Conservation (phyloP, 2,329 filamentous ascomycete species). For the Aspergillus pseudoterreus region DNA sequence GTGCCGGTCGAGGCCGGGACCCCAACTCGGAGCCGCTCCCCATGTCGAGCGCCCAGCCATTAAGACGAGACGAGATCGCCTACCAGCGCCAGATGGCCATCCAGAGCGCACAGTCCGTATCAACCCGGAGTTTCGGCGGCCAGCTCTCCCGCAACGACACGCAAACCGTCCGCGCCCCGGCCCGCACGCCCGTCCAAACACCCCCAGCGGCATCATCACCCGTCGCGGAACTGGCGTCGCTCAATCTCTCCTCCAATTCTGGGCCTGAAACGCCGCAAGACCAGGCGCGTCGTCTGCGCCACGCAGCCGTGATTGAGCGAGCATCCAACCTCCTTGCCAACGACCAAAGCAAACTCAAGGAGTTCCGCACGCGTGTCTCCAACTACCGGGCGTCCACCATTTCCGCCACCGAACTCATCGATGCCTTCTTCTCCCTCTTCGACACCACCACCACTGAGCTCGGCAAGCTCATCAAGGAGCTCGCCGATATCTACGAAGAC, state of each 20-base stretch:
- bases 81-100: constrained; percentile 91
- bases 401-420: constrained; percentile 72
- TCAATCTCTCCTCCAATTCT: constrained; percentile 45
- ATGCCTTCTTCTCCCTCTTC: constrained; percentile 83
- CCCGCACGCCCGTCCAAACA: constrained; percentile 27
- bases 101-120: constrained; percentile 77
- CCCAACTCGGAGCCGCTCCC: constrained; percentile 80
- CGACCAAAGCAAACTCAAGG: constrained; percentile 67
- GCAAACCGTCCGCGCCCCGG: constrained; percentile 46
- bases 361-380: constrained; percentile 78
- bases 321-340: constrained; percentile 77
- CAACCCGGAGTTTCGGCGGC: constrained; percentile 78
- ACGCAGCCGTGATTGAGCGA: constrained; percentile 80
- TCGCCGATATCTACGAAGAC: constrained; percentile 90
- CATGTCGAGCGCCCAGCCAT: constrained; percentile 70
- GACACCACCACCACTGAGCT: constrained; percentile 76
- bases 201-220: constrained; percentile 26
- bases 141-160: constrained; percentile 62
- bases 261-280: constrained; percentile 65
- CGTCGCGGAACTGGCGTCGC: constrained; percentile 46
- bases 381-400: constrained; percentile 68
- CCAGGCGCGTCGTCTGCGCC: constrained; percentile 73
- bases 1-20: constrained; percentile 69
- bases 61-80: constrained; percentile 82
- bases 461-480: constrained; percentile 83